Percentiles rank a stretch among this genome's conserved stretches.
Conservation (phyloP, 768 basidiomycete genomes). For the Russula dissimulans region DNA sequence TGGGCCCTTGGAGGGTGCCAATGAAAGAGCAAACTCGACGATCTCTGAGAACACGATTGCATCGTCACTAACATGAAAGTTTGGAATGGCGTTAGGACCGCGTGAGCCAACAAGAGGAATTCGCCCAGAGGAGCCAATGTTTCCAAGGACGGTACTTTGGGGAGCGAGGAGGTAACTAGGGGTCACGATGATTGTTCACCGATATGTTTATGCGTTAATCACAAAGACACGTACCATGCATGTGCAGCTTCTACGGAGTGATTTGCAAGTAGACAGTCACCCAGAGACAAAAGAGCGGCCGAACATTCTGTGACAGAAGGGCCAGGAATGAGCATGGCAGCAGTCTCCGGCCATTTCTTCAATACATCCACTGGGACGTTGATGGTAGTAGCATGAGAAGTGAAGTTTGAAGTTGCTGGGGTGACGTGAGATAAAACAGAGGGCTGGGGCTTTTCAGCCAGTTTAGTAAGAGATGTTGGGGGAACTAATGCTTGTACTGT, state of each 20-base stretch:
- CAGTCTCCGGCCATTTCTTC: constrained; percentile 76
- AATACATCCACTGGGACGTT: constrained; percentile 56
- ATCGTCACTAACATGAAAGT: constrained; percentile 59
- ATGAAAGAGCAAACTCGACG: constrained; percentile 79
- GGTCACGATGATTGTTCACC: background rate
- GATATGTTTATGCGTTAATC: background rate
- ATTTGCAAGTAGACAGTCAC: constrained; percentile 67
- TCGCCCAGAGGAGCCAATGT: constrained; percentile 57
- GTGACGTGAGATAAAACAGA: constrained; percentile 26
- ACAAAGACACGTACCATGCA: constrained; percentile 56
- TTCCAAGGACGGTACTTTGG: constrained; percentile 66
- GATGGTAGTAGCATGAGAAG: constrained; percentile 28
- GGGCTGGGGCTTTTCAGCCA: constrained; percentile 12
- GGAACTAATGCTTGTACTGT: constrained; percentile 8
- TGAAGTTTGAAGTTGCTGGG: constrained; percentile 58
- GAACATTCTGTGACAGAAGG: constrained; percentile 60
- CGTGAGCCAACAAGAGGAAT: constrained; percentile 66
- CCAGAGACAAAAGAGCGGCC: constrained; percentile 71
- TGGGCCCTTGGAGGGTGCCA: constrained; percentile 75
- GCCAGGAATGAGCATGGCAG: constrained; percentile 72
- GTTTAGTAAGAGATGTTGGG: constrained; percentile 9
- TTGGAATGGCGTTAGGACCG: constrained; percentile 41
- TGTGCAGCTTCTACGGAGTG: constrained; percentile 82
- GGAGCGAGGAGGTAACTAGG: constrained; percentile 79
- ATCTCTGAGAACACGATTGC: constrained; percentile 82